These are phyloP conservation scores for Naganishia onofrii DNA, from an alignment of 768 basidiomycete genomes.

Conservation along the genomic window DNA sequence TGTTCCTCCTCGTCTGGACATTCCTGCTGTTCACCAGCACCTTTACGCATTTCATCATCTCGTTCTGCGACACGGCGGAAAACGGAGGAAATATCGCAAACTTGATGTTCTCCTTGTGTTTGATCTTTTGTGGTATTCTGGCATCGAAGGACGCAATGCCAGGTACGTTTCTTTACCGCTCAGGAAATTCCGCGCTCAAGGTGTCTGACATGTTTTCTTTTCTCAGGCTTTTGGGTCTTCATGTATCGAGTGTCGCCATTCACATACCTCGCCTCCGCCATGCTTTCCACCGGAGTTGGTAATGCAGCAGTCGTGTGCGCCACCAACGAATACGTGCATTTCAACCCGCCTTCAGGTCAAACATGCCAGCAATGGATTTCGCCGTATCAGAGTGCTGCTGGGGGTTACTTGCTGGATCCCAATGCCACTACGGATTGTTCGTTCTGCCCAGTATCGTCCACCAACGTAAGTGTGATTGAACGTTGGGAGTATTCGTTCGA, in stretches of 20 bases:
- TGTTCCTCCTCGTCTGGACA: conserved; percentile 53
- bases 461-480: not conserved
- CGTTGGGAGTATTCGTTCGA: not conserved
- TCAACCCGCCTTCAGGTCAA: conserved; percentile 62
- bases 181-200: conserved; percentile 36
- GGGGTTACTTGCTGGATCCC: conserved; percentile 19
- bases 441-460: conserved; percentile 4
- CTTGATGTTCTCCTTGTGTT: conserved; percentile 54
- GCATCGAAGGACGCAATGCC: conserved; percentile 16
- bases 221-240: conserved; percentile 30
- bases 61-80: conserved; percentile 52
- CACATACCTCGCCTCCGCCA: conserved; percentile 46
- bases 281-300: conserved; percentile 25
- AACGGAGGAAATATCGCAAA: conserved; percentile 55
- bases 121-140: conserved; percentile 55
- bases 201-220: not conserved
- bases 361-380: conserved; percentile 11
- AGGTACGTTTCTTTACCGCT: conserved; percentile 26
- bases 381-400: conserved; percentile 4
- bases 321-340: conserved; percentile 66
- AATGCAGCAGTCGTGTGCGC: conserved; percentile 60
- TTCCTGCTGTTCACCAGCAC: conserved; percentile 55
- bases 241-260: conserved; percentile 53
- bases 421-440: conserved; percentile 4
- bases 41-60: conserved; percentile 53